Conservation (phyloP, 164 flowering plant species). For the Macadamia integrifolia region DNA sequence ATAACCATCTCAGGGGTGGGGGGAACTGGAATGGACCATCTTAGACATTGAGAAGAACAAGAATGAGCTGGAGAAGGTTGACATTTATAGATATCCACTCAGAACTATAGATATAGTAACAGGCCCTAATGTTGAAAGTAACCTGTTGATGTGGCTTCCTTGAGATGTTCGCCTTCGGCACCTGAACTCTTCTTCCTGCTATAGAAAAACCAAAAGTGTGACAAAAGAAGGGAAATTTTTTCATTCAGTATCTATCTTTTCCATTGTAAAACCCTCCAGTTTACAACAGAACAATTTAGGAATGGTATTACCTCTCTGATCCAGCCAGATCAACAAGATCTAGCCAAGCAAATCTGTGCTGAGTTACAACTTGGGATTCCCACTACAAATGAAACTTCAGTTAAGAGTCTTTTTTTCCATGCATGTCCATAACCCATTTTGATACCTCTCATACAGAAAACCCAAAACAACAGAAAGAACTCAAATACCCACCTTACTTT, state of each 20-base stretch:
- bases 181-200: conserved; percentile 97
- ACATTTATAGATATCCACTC: not conserved
- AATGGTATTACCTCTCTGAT: conserved; percentile 76
- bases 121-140: conserved; percentile 97
- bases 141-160: conserved; percentile 98
- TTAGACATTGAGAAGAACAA: not conserved
- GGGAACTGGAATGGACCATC: conserved; percentile 1
- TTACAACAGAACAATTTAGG: not conserved
- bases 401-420: not conserved
- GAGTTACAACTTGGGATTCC: conserved; percentile 94
- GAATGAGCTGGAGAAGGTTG: not conserved
- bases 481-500: conserved; percentile 63
- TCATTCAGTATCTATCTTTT: not conserved
- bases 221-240: too few species aligned
- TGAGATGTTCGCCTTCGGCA: conserved; percentile 98
- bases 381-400: conserved; percentile 42
- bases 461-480: not conserved
- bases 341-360: conserved; percentile 88
- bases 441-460: not conserved
- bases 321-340: conserved; percentile 99
- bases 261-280: not conserved
- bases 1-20: not conserved
- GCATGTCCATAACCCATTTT: not conserved
- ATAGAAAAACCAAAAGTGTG: not conserved
- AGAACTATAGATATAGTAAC: conserved; percentile 5